Percentiles rank a stretch among this genome's conserved stretches.
phyloP scores from a whole-genome alignment of 257 asterid genomes.

The Marsdenia floribunda region DNA sequence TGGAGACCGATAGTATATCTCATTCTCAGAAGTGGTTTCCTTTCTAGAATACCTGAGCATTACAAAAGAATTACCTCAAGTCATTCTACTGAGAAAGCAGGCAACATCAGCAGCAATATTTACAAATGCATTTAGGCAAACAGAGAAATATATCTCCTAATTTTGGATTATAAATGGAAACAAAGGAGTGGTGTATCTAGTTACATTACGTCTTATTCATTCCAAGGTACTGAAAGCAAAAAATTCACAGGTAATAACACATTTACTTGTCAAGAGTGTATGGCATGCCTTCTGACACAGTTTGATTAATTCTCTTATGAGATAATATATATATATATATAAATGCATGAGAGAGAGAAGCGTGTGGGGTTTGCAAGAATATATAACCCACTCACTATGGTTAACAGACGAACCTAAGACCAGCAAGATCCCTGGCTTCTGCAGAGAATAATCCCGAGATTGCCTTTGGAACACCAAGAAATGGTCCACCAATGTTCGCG shows the following conservation, averaged over 20 bases:
- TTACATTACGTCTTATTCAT: neutral
- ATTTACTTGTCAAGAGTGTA: neutral
- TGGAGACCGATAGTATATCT: neutral
- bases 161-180: neutral
- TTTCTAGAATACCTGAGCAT: neutral
- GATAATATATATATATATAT: neutral
- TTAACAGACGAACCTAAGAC: slow-evolving; percentile 51
- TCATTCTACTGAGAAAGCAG: neutral
- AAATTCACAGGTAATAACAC: neutral
- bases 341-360: neutral
- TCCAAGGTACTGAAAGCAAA: neutral
- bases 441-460: slow-evolving; percentile 75
- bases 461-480: slow-evolving; percentile 76
- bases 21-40: neutral
- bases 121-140: neutral
- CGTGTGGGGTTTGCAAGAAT: neutral
- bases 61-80: neutral
- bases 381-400: slow-evolving; percentile 15
- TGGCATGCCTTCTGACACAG: neutral
- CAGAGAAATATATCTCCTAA: neutral
- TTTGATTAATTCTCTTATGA: neutral
- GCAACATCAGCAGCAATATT: neutral
- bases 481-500: slow-evolving; percentile 81
- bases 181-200: neutral
- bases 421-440: slow-evolving; percentile 77